These are phyloP conservation scores for Ascochyta lentis DNA, from an alignment of 2,329 filamentous ascomycete species.

Conservation along the genomic window DNA sequence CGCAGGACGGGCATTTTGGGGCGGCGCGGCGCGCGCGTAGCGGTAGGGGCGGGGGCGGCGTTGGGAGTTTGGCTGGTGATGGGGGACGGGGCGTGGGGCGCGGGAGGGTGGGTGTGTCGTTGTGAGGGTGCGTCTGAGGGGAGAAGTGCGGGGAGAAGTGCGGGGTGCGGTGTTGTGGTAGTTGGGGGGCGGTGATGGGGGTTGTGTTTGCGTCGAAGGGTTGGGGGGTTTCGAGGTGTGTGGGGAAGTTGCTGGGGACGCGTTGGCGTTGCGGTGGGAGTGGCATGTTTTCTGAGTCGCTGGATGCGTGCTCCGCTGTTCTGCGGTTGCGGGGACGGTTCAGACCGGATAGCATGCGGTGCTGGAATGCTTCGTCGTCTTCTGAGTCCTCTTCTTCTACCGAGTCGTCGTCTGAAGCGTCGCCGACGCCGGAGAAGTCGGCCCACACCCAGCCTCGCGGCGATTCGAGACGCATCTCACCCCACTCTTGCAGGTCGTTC, in stretches of 20 bases:
- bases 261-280: conserved; percentile 15
- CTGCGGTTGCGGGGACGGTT: conserved; percentile 13
- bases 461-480: conserved; percentile 76
- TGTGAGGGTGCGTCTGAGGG: background rate
- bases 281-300: conserved; percentile 12
- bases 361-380: conserved; percentile 22
- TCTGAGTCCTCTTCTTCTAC: conserved; percentile 27
- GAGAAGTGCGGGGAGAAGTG: conserved; percentile 8
- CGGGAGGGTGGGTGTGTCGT: conserved; percentile 19
- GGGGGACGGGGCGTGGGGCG: conserved; percentile 24
- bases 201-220: conserved; percentile 7
- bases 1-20: conserved; percentile 76
- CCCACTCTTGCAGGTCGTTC: conserved; percentile 90
- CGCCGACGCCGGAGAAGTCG: conserved; percentile 69
- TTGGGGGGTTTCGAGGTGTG: conserved; percentile 3
- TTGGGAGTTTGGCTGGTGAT: conserved; percentile 30
- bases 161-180: conserved; percentile 4
- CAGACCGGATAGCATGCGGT: conserved; percentile 7
- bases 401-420: conserved; percentile 29
- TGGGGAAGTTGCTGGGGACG: conserved; percentile 15
- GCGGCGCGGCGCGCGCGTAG: conserved; percentile 46
- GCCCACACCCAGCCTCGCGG: conserved; percentile 93
- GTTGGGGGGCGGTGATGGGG: background rate
- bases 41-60: background rate
- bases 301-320: conserved; percentile 11